These are phyloP conservation scores for Camellia oleifera DNA, from an alignment of 179 eudicot species.

Conservation along the genomic window DNA sequence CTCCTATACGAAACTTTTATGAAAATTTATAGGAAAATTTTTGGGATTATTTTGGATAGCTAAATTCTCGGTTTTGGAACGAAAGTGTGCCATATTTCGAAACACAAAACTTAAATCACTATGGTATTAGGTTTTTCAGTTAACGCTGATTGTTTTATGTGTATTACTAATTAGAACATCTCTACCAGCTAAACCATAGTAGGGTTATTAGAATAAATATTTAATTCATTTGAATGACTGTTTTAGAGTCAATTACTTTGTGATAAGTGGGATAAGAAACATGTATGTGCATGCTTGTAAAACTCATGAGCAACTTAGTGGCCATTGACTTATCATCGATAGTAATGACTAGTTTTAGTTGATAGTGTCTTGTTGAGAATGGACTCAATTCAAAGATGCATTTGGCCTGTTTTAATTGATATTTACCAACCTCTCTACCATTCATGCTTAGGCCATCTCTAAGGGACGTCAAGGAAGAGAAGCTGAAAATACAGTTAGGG, in stretches of 20 bases:
- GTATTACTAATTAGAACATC: neutral
- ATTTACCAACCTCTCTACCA: neutral
- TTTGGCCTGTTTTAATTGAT: neutral
- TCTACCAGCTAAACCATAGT: neutral
- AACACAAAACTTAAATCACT: too few species aligned
- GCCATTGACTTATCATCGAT: neutral
- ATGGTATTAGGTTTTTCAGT: neutral
- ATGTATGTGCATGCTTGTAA: neutral
- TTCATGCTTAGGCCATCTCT: constrained; percentile 59
- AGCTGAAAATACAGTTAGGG: constrained; percentile 81
- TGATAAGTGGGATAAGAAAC: neutral
- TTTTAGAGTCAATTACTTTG: too few species aligned
- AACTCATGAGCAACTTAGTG: neutral
- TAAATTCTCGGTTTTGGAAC: too few species aligned
- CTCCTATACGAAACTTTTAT: too few species aligned
- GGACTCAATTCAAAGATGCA: neutral
- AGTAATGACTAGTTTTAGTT: neutral
- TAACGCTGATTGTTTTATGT: neutral
- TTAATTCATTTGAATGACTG: too few species aligned
- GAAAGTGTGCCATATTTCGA: too few species aligned
- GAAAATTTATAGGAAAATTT: too few species aligned
- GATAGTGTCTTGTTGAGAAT: neutral
- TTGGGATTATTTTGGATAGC: too few species aligned
- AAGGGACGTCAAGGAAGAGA: constrained; percentile 98
- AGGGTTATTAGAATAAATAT: too few species aligned